phyloP scores from a whole-genome alignment of 768 basidiomycete genomes.

The Dioszegia aurantiaca region DNA sequence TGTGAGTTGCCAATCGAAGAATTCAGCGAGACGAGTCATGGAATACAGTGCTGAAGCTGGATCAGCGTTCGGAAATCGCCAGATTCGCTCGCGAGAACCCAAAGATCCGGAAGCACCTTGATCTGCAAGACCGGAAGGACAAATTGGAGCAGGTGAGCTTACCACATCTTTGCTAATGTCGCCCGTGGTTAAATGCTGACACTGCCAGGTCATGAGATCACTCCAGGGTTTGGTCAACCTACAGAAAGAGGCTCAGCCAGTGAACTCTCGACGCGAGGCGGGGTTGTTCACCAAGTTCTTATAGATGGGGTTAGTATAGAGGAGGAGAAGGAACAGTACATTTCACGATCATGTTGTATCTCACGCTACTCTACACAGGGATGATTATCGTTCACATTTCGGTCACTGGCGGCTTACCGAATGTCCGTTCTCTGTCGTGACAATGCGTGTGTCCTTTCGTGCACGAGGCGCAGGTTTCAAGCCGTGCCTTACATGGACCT shows the following conservation, averaged over 20 bases:
- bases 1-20: slow-evolving; percentile 36
- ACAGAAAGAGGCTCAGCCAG: slow-evolving; percentile 60
- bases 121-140: slow-evolving; percentile 93
- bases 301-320: slow-evolving; percentile 15
- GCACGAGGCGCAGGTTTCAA: too few relatives aligned
- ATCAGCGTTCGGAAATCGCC: slow-evolving; percentile 69
- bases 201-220: slow-evolving; percentile 81
- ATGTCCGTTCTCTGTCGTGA: too few relatives aligned
- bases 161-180: too few relatives aligned
- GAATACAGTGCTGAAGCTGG: neutral
- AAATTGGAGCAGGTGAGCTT: slow-evolving; percentile 83
- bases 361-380: slow-evolving; percentile 1
- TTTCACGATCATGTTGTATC: neutral
- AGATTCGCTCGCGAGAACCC: slow-evolving; percentile 96
- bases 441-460: too few relatives aligned
- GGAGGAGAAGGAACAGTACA: neutral
- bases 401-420: too few relatives aligned
- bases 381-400: neutral
- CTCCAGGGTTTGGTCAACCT: slow-evolving; percentile 86
- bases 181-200: neutral
- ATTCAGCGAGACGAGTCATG: neutral
- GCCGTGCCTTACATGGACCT: too few relatives aligned
- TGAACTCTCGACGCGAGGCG: slow-evolving; percentile 2
- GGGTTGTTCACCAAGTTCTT: slow-evolving; percentile 52
- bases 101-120: slow-evolving; percentile 75